These are phyloP conservation scores for Gossypium aridum DNA, from an alignment of 441 rosid genomes.

Conservation along the genomic window DNA sequence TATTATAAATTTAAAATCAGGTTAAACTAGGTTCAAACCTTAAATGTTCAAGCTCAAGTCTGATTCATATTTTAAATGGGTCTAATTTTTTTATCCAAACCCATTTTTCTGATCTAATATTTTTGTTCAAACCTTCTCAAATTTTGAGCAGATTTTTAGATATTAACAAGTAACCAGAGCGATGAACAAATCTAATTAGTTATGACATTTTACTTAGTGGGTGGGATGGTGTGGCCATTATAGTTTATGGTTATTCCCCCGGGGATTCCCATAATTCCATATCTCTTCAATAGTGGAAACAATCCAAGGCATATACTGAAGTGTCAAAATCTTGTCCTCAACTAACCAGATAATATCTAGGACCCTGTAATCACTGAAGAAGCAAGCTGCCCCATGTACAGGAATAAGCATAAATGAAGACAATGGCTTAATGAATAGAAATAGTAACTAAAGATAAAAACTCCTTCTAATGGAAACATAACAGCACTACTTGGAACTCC, in stretches of 20 bases:
- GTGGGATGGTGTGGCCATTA: not conserved
- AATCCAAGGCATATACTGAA: not conserved
- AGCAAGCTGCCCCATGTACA: not conserved
- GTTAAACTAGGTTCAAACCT: rapidly evolving
- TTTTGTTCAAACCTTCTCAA: too few relatives aligned
- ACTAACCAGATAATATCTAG: not conserved
- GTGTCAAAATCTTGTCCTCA: not conserved
- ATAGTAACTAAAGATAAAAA: not conserved
- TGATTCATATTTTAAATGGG: too few relatives aligned
- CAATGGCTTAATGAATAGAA: not conserved
- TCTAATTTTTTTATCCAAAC: too few relatives aligned
- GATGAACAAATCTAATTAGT: not conserved
- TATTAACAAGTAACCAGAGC: too few relatives aligned
- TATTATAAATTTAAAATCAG: too few relatives aligned
- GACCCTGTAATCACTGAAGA: not conserved
- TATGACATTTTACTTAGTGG: not conserved
- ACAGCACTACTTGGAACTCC: slow-evolving; percentile 39
- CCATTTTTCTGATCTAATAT: too few relatives aligned
- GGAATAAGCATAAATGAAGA: not conserved
- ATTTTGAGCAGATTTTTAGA: too few relatives aligned
- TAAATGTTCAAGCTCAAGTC: too few relatives aligned
- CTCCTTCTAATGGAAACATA: not conserved
- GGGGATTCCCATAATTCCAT: not conserved
- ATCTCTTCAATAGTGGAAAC: not conserved
- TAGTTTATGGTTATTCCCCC: not conserved